These are phyloP conservation scores for Murraya paniculata DNA, from an alignment of 345 rosid genomes.

Conservation along the genomic window DNA sequence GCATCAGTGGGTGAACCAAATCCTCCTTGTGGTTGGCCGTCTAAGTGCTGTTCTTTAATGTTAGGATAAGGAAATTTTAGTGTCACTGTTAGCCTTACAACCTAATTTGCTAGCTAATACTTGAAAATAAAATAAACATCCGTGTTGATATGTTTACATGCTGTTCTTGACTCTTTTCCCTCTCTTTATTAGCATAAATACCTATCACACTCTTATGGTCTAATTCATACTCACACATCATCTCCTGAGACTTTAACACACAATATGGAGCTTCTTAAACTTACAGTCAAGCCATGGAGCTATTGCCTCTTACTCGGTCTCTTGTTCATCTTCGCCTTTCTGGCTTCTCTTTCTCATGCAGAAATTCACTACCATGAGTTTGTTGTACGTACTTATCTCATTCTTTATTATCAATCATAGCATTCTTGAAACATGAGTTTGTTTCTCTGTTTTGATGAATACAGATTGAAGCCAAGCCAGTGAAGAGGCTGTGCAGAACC, in stretches of 20 bases:
- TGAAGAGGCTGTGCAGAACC: constrained; percentile 86
- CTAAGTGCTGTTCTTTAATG: constrained; percentile 11
- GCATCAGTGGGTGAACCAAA: constrained; percentile 52
- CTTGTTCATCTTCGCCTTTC: constrained; percentile 32
- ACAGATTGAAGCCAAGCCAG: constrained; percentile 59
- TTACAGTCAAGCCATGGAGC: constrained; percentile 14
- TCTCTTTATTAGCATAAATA: constrained; percentile 31
- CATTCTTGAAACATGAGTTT: not conserved
- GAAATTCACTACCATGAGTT: constrained; percentile 75
- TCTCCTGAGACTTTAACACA: not conserved
- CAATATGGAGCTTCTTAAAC: constrained; percentile 30
- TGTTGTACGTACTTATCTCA: constrained; percentile 42
- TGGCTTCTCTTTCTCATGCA: constrained; percentile 43
- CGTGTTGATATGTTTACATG: too few relatives aligned
- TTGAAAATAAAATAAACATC: not conserved
- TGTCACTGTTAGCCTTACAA: constrained; percentile 30
- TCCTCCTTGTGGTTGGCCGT: constrained; percentile 31
- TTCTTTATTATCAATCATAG: not conserved
- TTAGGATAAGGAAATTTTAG: not conserved
- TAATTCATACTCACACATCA: constrained; percentile 2
- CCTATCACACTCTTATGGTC: constrained; percentile 11
- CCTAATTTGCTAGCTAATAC: constrained; percentile 24
- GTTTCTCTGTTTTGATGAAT: constrained; percentile 9
- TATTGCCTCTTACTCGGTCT: constrained; percentile 21
- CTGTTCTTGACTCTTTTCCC: constrained; percentile 9